Conservation (phyloP, 1,284 basidiomycete genomes). For the Leccinum solheimii region DNA sequence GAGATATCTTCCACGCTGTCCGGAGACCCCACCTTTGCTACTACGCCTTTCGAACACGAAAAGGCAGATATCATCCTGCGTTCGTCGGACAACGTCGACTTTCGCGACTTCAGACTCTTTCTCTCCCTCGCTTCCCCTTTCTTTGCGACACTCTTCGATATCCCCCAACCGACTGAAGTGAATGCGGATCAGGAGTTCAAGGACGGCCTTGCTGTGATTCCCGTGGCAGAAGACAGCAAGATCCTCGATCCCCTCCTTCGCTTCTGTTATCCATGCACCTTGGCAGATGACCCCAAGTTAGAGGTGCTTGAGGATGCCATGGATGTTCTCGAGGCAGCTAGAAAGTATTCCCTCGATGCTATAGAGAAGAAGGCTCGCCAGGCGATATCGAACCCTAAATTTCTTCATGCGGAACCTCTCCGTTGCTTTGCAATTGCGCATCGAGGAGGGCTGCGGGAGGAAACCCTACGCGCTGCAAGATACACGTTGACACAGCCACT, state of each 20-base stretch:
- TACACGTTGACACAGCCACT: slow-evolving; percentile 18
- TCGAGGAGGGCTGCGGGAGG: slow-evolving; percentile 9
- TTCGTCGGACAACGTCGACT: slow-evolving; percentile 12
- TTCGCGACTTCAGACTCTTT: slow-evolving; percentile 17
- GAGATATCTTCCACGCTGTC: background rate
- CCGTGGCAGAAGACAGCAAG: slow-evolving; percentile 15
- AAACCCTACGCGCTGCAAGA: slow-evolving; percentile 21
- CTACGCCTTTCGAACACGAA: slow-evolving; percentile 13
- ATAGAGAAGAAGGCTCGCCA: slow-evolving; percentile 21
- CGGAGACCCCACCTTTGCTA: background rate
- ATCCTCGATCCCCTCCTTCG: slow-evolving; percentile 21
- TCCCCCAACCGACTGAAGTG: slow-evolving; percentile 14
- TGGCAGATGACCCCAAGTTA: slow-evolving; percentile 20
- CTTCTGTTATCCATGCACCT: slow-evolving; percentile 24
- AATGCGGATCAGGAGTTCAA: slow-evolving; percentile 3
- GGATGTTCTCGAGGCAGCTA: slow-evolving; percentile 19
- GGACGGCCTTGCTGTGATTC: slow-evolving; percentile 12
- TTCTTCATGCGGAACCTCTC: slow-evolving; percentile 20
- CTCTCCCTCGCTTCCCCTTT: slow-evolving; percentile 18
- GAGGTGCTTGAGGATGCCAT: slow-evolving; percentile 4
- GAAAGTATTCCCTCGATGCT: slow-evolving; percentile 17
- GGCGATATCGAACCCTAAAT: slow-evolving; percentile 10
- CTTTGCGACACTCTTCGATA: slow-evolving; percentile 12
- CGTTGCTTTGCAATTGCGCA: slow-evolving; percentile 21
- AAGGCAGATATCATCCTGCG: slow-evolving; percentile 15